These are phyloP conservation scores for Aeschynomene evenia DNA, from an alignment of 306 rosid genomes.

Conservation along the genomic window DNA sequence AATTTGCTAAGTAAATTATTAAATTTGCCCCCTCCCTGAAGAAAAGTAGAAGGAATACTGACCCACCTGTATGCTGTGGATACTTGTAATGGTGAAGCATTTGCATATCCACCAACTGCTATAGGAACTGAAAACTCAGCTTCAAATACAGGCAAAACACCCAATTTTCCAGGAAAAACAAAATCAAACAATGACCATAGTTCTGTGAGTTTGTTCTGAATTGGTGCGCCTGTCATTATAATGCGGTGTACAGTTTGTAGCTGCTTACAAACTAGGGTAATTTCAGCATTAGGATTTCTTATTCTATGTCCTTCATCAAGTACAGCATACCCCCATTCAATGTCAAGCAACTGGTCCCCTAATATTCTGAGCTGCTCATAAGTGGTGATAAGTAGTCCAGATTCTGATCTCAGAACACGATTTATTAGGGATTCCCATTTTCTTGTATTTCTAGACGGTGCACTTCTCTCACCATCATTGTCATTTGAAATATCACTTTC, in stretches of 20 bases:
- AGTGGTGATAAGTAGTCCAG: slow-evolving; percentile 91
- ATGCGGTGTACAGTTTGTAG: slow-evolving; percentile 91
- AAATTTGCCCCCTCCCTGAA: not conserved
- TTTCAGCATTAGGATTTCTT: slow-evolving; percentile 94
- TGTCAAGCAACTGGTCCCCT: slow-evolving; percentile 76
- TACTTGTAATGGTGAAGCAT: slow-evolving; percentile 98
- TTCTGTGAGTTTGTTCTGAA: slow-evolving; percentile 92
- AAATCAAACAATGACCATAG: slow-evolving; percentile 98
- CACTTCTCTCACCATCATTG: slow-evolving; percentile 46
- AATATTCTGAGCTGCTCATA: slow-evolving; percentile 91
- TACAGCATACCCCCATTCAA: slow-evolving; percentile 95
- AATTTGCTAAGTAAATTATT: not conserved
- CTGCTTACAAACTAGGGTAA: slow-evolving; percentile 91
- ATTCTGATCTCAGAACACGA: slow-evolving; percentile 67
- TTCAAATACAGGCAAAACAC: slow-evolving; percentile 97
- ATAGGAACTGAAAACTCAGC: slow-evolving; percentile 98
- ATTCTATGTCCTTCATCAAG: slow-evolving; percentile 95
- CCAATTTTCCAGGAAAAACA: slow-evolving; percentile 98
- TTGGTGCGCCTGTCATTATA: slow-evolving; percentile 97
- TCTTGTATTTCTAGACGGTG: slow-evolving; percentile 45
- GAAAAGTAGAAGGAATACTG: slow-evolving; percentile 6
- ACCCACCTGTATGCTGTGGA: slow-evolving; percentile 93
- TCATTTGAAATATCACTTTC: slow-evolving; percentile 64
- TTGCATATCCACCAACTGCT: slow-evolving; percentile 95
- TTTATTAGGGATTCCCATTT: slow-evolving; percentile 84